Evolutionary conservation across 345 rosid species (phyloP), one percentile per base, ranked within the genome.

Genomic region (Iberis pinnata): DNA sequence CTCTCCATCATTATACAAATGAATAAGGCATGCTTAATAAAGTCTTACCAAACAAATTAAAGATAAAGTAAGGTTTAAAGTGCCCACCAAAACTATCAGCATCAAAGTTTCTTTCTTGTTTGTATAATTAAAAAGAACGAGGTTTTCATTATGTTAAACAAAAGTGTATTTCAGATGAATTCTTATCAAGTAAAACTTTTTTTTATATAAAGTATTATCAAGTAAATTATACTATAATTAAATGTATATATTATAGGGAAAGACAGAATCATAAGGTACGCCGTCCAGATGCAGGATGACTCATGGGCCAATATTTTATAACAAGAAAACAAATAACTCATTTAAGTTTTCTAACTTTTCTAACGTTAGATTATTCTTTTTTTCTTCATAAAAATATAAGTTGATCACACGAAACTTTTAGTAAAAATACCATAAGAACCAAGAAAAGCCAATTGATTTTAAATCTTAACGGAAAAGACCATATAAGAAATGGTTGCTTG

Each of bases 251-350:
- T 56, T 56, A 31, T 40, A 48, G 8, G n/a, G 22, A 54, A 49
- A 10, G 42, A 49, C 19, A 36, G 59, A 49, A 65, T 57, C 58
- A 50, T 43, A 41, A 18, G 70, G 58, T 43, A 29, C 54, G 55
- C 60, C 65, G 70, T 58, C 70, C 60, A 66, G 54, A 52, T 44
- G 65, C 54, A 43, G 29, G 49, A 46, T 44, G 70, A 65, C 49
- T 65, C 64, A 66, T 58, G 60, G 19, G 2, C 22, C 27, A 29
- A 14, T 50, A n/a, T 43, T 35, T 50, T 29, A 37, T 50, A 43
- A 43, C 43, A 66, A 58, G 55, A 58, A 66, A 43, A 66, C 60
- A 66, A 64, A 59, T 0, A 47, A 25, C 38, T 17, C 47, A 18
- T 25, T 48, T 26, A 37, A 38, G 24, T 16, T 36, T 10, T 24